Evolutionary conservation across 2,329 filamentous ascomycete species (phyloP), one percentile per base, ranked within the genome.

Genomic region (Venturia aucupariae): DNA sequence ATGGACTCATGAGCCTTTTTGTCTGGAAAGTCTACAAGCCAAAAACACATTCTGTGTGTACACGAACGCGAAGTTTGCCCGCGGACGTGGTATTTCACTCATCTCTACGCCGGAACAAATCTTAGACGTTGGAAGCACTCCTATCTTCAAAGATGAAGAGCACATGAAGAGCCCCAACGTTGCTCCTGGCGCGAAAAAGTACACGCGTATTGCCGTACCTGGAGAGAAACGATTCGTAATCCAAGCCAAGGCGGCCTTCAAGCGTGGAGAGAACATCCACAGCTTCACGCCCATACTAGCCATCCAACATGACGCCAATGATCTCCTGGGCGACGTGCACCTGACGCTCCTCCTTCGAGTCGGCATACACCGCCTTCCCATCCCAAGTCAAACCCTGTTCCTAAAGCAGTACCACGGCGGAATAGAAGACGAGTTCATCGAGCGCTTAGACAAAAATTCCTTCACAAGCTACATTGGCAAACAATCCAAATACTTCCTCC

Each of bases 381-480:
- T 13, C 2, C 4, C 30, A 30, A 65, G 61, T 30, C 44, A 60
- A 41, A 19, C 39, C 5, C 54, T 64, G 15, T 65, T 64, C 27
- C 32, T 65, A 38, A 24, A 35, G 5, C 54, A 66, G 39, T 39
- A 60, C 22, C 27, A 51, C 22, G 63, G 65, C n/a, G 65, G 35
- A 13, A 48, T 22, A 17, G 62, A n/a, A 24, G 54, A 65, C 35
- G 27, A 44, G 19, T 57, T 46, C 30, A 27, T 42, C 39, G 64
- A 65, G 11, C 32, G 62, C n/a, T 39, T 65, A 4, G 51, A 65
- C 24, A 65, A 64, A 10, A 65, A 65, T 41, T n/a, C 62, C n/a
- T 65, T 65, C 51, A 55, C 30, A 22, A 38, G 17, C 4, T 35
- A 64, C 22, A 35, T 65, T 13, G 46, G 46, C 11, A 55, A 44